Conservation (phyloP, 2,329 filamentous ascomycete species). For the Salinomyces thailandicus region DNA sequence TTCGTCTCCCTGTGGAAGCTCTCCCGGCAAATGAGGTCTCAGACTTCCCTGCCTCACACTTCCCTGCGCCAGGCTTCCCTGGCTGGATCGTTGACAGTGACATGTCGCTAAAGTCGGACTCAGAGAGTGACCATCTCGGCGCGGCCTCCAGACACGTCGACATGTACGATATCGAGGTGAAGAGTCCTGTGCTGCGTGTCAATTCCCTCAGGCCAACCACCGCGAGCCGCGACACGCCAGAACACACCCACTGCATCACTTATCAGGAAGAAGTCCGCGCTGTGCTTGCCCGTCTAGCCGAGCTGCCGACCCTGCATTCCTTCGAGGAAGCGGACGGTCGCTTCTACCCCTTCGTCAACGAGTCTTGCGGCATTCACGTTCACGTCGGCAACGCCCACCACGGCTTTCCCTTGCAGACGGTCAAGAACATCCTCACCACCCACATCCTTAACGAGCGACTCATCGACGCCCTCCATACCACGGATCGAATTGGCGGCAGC, state of each 20-base stretch:
- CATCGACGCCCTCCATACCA: slow-evolving; percentile 19
- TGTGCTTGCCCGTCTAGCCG: slow-evolving; percentile 8
- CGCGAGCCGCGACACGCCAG: not conserved
- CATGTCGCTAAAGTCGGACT: not conserved
- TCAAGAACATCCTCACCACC: slow-evolving; percentile 22
- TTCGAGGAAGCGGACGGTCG: slow-evolving; percentile 9
- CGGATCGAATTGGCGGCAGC: slow-evolving; percentile 10
- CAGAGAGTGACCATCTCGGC: not conserved
- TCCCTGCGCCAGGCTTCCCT: too few species aligned
- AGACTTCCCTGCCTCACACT: too few species aligned
- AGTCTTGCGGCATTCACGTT: slow-evolving; percentile 20
- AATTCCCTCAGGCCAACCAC: not conserved
- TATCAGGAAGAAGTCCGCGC: slow-evolving; percentile 10
- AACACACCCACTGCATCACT: slow-evolving; percentile 6
- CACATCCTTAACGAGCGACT: slow-evolving; percentile 21
- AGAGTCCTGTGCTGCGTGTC: slow-evolving; percentile 7
- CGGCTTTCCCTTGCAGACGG: slow-evolving; percentile 14
- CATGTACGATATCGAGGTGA: slow-evolving; percentile 8
- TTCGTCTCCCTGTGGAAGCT: not conserved
- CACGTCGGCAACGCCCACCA: slow-evolving; percentile 22
- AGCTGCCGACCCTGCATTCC: not conserved
- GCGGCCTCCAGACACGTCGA: not conserved
- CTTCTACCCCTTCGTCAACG: slow-evolving; percentile 14
- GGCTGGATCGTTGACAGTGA: not conserved
- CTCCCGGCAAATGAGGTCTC: not conserved